These are phyloP conservation scores for Mesotaenium endlicherianum DNA, from an alignment of 139 green algal genomes.

Conservation along the genomic window DNA sequence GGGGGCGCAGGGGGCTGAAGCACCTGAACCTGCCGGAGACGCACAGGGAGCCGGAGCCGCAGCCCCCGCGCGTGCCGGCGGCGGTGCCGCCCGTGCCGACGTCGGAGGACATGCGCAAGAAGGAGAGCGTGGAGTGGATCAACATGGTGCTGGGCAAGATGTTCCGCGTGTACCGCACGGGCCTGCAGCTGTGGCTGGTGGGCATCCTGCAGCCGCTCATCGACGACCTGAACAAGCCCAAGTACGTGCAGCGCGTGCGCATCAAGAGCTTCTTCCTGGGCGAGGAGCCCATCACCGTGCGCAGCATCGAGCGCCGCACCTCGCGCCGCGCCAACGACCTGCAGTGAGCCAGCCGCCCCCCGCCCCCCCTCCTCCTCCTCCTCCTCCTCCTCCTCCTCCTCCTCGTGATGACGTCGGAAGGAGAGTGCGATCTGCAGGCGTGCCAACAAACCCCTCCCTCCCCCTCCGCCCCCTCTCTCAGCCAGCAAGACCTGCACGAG, in stretches of 20 bases:
- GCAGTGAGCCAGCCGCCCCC: constrained; percentile 15
- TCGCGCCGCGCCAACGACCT: constrained; percentile 56
- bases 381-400: neutral
- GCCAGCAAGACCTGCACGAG: no score
- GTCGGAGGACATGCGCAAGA: constrained; percentile 26
- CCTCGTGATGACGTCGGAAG: no score
- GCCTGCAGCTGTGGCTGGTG: constrained; percentile 86
- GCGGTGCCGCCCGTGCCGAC: neutral
- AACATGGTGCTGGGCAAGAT: constrained; percentile 95
- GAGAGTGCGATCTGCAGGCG: no score
- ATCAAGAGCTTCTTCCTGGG: constrained; percentile 89
- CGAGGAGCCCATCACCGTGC: constrained; percentile 87
- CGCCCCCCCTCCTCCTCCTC: neutral
- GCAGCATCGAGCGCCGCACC: constrained; percentile 80
- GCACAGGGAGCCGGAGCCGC: neutral
- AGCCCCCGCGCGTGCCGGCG: neutral
- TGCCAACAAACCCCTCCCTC: no score
- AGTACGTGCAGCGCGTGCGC: constrained; percentile 46
- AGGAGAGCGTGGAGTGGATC: constrained; percentile 90
- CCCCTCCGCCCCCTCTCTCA: no score
- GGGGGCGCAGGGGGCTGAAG: no score
- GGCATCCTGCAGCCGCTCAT: constrained; percentile 90
- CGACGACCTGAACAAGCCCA: constrained; percentile 70
- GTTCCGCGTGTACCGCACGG: constrained; percentile 49
- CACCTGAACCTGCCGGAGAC: constrained; percentile 3